Conservation (phyloP, 495 filamentous ascomycete species). For the Lepidopterella palustris region DNA sequence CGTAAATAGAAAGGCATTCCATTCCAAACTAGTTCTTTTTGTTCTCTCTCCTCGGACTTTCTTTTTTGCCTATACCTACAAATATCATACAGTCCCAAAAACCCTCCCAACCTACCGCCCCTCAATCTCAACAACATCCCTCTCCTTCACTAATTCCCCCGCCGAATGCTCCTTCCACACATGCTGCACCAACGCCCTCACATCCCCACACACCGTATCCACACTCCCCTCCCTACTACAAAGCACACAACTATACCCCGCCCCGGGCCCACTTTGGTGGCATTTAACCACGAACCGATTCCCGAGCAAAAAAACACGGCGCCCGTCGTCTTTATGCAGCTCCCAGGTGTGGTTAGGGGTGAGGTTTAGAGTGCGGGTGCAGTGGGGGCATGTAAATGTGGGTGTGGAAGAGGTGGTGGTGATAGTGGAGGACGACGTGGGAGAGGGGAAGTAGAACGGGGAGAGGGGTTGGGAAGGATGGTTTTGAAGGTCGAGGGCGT, state of each 20-base stretch:
- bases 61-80: no score
- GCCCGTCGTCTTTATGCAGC: constrained; percentile 16
- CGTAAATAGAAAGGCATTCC: no score
- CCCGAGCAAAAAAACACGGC: constrained; percentile 11
- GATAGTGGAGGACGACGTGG: no score
- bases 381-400: constrained; percentile 21
- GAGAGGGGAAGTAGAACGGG: no score
- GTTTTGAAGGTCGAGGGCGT: constrained; percentile 31
- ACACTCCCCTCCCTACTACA: constrained; percentile 7
- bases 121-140: constrained; percentile 17
- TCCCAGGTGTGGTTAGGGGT: constrained; percentile 25
- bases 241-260: constrained; percentile 18
- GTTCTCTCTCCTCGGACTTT: no score
- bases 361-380: constrained; percentile 18
- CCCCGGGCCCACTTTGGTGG: constrained; percentile 14
- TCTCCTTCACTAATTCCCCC: constrained; percentile 16
- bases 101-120: no score
- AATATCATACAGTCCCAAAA: background rate
- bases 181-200: constrained; percentile 20
- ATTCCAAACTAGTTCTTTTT: no score
- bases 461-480: constrained; percentile 29
- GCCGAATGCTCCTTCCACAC: constrained; percentile 25
- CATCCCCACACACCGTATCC: constrained; percentile 26
- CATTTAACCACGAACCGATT: constrained; percentile 28
- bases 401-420: constrained; percentile 12